phyloP scores from a whole-genome alignment of 768 basidiomycete genomes.

The Pisolithus tinctorius region DNA sequence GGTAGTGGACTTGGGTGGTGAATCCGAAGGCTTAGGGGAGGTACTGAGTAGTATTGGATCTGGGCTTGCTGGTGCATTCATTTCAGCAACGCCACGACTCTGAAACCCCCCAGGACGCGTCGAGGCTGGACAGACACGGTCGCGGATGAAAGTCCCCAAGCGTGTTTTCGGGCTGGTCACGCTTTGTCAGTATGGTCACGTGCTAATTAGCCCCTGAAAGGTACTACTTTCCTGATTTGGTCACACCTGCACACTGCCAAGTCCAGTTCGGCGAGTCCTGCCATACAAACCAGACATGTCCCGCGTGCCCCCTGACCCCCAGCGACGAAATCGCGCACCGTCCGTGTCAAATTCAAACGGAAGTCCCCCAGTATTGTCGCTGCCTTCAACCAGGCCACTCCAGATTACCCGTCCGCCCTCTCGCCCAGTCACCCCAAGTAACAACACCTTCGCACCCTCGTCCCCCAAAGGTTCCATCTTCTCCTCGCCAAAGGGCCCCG shows the following conservation, averaged over 20 bases:
- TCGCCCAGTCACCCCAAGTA: slow-evolving; percentile 48
- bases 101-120: background rate
- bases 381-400: slow-evolving; percentile 45
- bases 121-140: background rate
- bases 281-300: slow-evolving; percentile 37
- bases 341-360: slow-evolving; percentile 36
- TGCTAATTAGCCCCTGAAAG: too few relatives aligned
- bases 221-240: too few relatives aligned
- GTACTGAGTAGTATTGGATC: background rate
- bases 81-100: background rate
- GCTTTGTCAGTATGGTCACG: too few relatives aligned
- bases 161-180: too few relatives aligned
- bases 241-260: too few relatives aligned
- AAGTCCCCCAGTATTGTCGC: slow-evolving; percentile 27
- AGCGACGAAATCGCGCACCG: slow-evolving; percentile 42
- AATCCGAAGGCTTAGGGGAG: background rate
- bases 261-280: too few relatives aligned
- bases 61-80: background rate
- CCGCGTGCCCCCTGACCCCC: slow-evolving; percentile 37
- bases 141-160: too few relatives aligned
- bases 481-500: slow-evolving; percentile 44
- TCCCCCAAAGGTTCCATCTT: slow-evolving; percentile 35
- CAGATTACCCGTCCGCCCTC: slow-evolving; percentile 54
- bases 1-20: slow-evolving; percentile 1
- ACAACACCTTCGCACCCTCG: slow-evolving; percentile 28